Evolutionary conservation across 2,329 filamentous ascomycete species (phyloP).

Genomic region (Phialophora chinensis): DNA sequence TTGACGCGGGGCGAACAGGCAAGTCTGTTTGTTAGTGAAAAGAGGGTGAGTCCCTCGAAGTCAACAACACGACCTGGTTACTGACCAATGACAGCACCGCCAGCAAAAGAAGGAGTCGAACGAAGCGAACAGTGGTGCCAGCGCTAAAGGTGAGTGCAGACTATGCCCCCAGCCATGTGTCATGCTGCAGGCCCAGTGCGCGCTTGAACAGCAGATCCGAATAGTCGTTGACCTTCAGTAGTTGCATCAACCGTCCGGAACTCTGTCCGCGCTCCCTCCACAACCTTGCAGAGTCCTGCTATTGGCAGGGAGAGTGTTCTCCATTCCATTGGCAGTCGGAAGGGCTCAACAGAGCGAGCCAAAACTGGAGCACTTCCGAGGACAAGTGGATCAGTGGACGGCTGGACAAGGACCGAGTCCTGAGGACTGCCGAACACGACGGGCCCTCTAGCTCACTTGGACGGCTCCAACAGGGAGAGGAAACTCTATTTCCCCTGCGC

Average conservation of each 20-base stretch:
- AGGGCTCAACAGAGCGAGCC: constrained; percentile 15
- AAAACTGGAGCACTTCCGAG: constrained; percentile 21
- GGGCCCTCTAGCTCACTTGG: constrained; percentile 17
- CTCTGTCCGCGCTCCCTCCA: constrained; percentile 9
- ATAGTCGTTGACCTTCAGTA: constrained; percentile 21
- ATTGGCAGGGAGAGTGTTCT: constrained; percentile 25
- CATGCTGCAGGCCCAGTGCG: not conserved
- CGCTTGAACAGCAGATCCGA: constrained; percentile 1
- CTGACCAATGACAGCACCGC: constrained; percentile 23
- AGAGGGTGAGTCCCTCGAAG: constrained; percentile 8
- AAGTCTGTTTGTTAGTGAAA: not conserved
- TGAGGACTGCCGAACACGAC: constrained; percentile 19
- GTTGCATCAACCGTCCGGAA: constrained; percentile 4
- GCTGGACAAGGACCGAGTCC: constrained; percentile 17
- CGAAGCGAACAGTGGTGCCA: not conserved
- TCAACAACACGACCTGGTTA: constrained; percentile 2
- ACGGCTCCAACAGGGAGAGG: constrained; percentile 20
- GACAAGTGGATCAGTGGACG: constrained; percentile 21
- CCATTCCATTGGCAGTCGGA: constrained; percentile 12
- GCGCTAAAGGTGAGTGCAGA: not conserved
- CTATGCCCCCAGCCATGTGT: not conserved
- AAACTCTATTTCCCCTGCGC: constrained; percentile 30
- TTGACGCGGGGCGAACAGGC: not conserved
- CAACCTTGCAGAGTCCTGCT: constrained; percentile 12
- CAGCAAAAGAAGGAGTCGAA: not conserved